Conservation (phyloP, 2,329 filamentous ascomycete genomes). For the Alternaria brassicae region DNA sequence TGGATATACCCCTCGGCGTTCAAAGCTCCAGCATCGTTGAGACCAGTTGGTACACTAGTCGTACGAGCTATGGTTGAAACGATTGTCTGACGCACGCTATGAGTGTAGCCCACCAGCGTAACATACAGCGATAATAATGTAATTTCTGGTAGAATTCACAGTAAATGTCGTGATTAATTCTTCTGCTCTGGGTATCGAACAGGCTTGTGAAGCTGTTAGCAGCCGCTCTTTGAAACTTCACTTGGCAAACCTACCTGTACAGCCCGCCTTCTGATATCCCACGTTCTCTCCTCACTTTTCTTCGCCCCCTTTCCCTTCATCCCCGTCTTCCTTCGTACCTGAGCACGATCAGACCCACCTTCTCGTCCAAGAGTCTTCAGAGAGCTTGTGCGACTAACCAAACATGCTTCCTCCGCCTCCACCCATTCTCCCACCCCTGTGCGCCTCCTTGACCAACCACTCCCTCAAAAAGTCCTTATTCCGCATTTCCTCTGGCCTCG, state of each 20-base stretch:
- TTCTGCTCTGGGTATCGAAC: not conserved
- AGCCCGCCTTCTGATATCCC: not conserved
- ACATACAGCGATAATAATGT: not conserved
- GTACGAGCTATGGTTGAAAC: not conserved
- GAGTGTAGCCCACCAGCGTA: not conserved
- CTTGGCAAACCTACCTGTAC: not conserved
- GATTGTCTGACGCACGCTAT: not conserved
- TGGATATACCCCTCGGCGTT: constrained; percentile 7
- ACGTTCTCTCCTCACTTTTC: not conserved
- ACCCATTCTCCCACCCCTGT: constrained; percentile 53
- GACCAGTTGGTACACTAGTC: not conserved
- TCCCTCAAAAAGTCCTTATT: constrained; percentile 53
- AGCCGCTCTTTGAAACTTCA: not conserved
- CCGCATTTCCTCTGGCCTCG: constrained; percentile 55
- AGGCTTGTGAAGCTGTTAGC: not conserved
- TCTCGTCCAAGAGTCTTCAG: not conserved
- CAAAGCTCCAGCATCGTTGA: not conserved
- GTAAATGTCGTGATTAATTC: not conserved
- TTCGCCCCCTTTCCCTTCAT: not conserved
- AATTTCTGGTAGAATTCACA: not conserved
- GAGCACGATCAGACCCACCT: constrained; percentile 3
- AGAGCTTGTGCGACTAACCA: constrained; percentile 32
- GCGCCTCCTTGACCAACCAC: constrained; percentile 59
- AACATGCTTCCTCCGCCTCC: constrained; percentile 56
- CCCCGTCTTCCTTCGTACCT: constrained; percentile 2